Percentiles rank a stretch among this genome's conserved stretches.
Evolutionary conservation across 1,284 basidiomycete species (phyloP).

Genomic region (Puccinia sorghi): DNA sequence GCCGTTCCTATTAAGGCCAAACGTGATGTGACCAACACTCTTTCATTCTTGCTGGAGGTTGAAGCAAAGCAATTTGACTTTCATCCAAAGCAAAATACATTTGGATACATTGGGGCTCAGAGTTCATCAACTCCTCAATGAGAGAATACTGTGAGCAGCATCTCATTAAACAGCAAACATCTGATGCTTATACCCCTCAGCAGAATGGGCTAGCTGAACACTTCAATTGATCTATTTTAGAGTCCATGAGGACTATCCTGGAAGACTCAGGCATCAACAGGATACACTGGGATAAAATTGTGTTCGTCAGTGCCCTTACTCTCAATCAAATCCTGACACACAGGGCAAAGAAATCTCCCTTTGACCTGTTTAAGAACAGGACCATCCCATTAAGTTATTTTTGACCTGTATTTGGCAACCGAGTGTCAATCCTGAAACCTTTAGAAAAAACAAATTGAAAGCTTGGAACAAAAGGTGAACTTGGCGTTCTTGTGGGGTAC

Average conservation of each 20-base stretch:
- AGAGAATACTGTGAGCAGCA: background rate
- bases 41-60: background rate
- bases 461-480: background rate
- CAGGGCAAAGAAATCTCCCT: background rate
- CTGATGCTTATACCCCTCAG: conserved; percentile 11
- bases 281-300: background rate
- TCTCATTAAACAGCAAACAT: background rate
- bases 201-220: conserved; percentile 12
- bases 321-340: conserved; percentile 5
- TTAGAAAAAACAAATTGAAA: background rate
- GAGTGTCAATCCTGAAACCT: background rate
- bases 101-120: background rate
- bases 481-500: background rate
- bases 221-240: background rate
- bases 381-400: background rate
- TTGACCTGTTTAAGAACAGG: background rate
- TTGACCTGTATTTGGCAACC: background rate
- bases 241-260: background rate
- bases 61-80: background rate
- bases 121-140: background rate
- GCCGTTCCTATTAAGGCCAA: background rate
- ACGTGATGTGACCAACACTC: background rate
- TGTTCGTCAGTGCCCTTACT: background rate
- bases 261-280: background rate
- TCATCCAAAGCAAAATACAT: background rate